Conservation (phyloP, 345 rosid genomes). For the Salix dunnii region DNA sequence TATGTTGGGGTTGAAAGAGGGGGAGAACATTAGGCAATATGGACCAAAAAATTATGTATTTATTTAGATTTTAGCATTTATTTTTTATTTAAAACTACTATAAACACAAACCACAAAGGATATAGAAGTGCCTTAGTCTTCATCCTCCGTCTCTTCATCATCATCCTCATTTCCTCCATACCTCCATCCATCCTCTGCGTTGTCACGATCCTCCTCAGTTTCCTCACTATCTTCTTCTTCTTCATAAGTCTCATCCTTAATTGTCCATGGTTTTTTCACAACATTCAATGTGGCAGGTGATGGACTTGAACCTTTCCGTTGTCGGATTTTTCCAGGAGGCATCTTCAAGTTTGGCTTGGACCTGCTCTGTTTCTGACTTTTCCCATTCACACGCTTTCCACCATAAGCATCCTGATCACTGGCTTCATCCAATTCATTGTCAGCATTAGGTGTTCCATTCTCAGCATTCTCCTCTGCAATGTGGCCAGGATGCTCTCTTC, state of each 20-base stretch:
- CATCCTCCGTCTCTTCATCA: slow-evolving; percentile 92
- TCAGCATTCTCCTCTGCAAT: slow-evolving; percentile 61
- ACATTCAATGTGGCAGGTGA: slow-evolving; percentile 45
- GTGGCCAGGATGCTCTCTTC: slow-evolving; percentile 92
- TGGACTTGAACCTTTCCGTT: slow-evolving; percentile 59
- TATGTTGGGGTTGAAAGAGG: background rate
- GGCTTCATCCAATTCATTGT: slow-evolving; percentile 72
- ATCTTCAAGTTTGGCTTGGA: slow-evolving; percentile 57
- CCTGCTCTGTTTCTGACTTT: slow-evolving; percentile 58
- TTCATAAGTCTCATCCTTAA: slow-evolving; percentile 52
- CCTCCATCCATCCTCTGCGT: slow-evolving; percentile 80
- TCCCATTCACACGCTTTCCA: slow-evolving; percentile 60
- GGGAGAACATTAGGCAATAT: background rate
- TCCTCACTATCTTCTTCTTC: slow-evolving; percentile 93
- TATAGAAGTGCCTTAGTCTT: slow-evolving; percentile 38
- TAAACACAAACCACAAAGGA: background rate
- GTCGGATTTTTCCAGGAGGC: slow-evolving; percentile 56
- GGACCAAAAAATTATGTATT: background rate
- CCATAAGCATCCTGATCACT: slow-evolving; percentile 74
- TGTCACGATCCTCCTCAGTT: slow-evolving; percentile 79
- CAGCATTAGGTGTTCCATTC: slow-evolving; percentile 45
- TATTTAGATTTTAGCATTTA: background rate
- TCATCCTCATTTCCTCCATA: slow-evolving; percentile 69
- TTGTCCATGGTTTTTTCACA: slow-evolving; percentile 58
- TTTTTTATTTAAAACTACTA: background rate